Base-by-base conservation (phyloP, 192 early-diverging fungal species). In the Entomortierella beljakovae region DNA sequence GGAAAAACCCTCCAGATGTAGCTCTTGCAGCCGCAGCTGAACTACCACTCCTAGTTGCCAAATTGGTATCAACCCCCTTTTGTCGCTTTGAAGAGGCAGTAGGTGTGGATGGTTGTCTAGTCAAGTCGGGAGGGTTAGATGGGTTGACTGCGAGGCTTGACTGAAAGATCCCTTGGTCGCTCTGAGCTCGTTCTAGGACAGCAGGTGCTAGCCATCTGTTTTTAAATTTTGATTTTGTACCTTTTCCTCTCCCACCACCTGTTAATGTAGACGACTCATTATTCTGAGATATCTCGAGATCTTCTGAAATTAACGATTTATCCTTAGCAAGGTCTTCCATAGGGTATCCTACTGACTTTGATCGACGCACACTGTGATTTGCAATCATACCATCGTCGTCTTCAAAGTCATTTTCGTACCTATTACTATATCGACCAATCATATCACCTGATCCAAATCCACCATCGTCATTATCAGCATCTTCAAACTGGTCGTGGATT, bases 401-500 rank as follows among this genome's bases (percentile, higher is more conserved):
- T 22, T 65, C 66, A 35, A 64, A 60, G 6, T 63, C 75, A 23
- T 76, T 65, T 20, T 79, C 9, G 49, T 50, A n/a, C 7, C 42
- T 61, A 2, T 49, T 65, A 23, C 67, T 64, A 37, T 70, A 79
- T 2, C 75, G 75, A 29, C 75, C 75, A 63, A 79, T 40, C 75
- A 65, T 79, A 5, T 51, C 65, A n/a, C 60, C 64, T 11, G 73
- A 68, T 20, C 46, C 63, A 16, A 63, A 40, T 3, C 72, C 72
- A 6, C 66, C 66, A 31, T 79, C 75, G 42, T 79, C 75, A 20
- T 61, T 79, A 16, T 79, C 67, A 34, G 6, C 46, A 28, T 63
- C 63, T 2, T 29, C 71, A 53, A 40, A 52, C 16, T 74, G 57
- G 46, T 65, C 54, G 25, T 61, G 23, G 46, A 66, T 59, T 31